Evolutionary conservation across 129 eudicot genomes (phyloP).

Genomic region (Arctium minus): DNA sequence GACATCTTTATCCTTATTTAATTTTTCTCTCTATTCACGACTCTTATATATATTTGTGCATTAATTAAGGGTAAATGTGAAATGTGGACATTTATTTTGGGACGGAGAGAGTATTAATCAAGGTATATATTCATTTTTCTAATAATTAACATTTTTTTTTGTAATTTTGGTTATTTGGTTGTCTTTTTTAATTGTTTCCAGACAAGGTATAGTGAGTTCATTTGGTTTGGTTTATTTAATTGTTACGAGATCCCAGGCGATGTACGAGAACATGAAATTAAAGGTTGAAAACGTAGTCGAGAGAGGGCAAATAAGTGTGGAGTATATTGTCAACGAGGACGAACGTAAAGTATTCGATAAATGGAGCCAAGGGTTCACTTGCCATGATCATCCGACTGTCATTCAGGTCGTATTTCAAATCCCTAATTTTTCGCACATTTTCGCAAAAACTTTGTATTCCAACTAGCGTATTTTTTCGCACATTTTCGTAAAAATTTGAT

Average conservation of each 20-base stretch:
- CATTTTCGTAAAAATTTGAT: not conserved
- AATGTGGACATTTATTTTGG: too few relatives aligned
- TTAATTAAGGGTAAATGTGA: too few relatives aligned
- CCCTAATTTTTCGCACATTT: not conserved
- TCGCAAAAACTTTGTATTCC: not conserved
- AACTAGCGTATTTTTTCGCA: too few relatives aligned
- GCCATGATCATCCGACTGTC: conserved; percentile 57
- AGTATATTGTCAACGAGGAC: conserved; percentile 27
- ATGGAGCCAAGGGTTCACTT: conserved; percentile 51
- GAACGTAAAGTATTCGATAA: conserved; percentile 26
- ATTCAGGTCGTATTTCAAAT: conserved; percentile 44
- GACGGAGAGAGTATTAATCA: too few relatives aligned
- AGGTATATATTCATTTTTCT: not conserved
- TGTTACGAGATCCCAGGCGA: conserved; percentile 1
- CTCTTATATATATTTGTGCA: too few relatives aligned
- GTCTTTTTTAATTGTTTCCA: not conserved
- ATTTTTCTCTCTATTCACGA: too few relatives aligned
- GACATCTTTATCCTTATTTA: too few relatives aligned
- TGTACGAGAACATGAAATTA: conserved; percentile 38
- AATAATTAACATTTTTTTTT: not conserved
- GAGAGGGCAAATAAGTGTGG: conserved; percentile 36
- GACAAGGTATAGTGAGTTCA: not conserved
- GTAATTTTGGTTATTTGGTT: not conserved
- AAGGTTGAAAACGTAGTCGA: conserved; percentile 52
- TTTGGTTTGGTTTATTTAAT: not conserved